A percentile compares a stretch with the other conserved stretches of the same genome.
Conservation (phyloP, 129 eudicot genomes). For the Helichrysum umbraculigerum region DNA sequence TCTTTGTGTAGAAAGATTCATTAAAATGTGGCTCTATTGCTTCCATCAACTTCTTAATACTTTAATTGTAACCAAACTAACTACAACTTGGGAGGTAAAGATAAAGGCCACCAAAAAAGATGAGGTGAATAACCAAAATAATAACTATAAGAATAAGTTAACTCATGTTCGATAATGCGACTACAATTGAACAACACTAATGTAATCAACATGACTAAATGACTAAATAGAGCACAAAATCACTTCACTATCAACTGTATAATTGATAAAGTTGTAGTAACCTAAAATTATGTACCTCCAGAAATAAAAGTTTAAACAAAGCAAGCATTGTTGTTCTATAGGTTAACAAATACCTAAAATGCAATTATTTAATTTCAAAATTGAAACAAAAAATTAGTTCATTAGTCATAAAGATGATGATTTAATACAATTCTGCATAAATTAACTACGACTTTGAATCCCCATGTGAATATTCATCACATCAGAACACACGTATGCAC, state of each 20-base stretch:
- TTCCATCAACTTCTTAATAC: too few relatives aligned
- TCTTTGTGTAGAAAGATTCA: neutral
- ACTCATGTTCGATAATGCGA: neutral
- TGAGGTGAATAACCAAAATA: too few relatives aligned
- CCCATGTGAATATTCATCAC: conserved; percentile 25
- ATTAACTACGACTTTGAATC: conserved; percentile 19
- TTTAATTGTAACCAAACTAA: too few relatives aligned
- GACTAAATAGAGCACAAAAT: neutral
- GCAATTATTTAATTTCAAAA: neutral
- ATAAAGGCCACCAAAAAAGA: too few relatives aligned
- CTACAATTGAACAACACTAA: neutral
- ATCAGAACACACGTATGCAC: conserved; percentile 37
- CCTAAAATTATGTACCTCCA: neutral
- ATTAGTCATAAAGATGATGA: neutral
- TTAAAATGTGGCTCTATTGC: too few relatives aligned
- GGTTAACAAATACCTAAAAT: conserved; percentile 6
- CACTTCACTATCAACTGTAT: neutral
- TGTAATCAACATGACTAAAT: neutral
- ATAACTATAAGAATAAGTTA: too few relatives aligned
- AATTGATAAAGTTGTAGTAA: neutral
- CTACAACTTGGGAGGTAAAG: too few relatives aligned
- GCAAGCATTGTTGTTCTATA: neutral
- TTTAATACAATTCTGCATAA: neutral
- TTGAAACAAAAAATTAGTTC: neutral
- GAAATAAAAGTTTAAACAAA: neutral